phyloP scores from a whole-genome alignment of 345 rosid genomes.

The Melaleuca quinquenervia region DNA sequence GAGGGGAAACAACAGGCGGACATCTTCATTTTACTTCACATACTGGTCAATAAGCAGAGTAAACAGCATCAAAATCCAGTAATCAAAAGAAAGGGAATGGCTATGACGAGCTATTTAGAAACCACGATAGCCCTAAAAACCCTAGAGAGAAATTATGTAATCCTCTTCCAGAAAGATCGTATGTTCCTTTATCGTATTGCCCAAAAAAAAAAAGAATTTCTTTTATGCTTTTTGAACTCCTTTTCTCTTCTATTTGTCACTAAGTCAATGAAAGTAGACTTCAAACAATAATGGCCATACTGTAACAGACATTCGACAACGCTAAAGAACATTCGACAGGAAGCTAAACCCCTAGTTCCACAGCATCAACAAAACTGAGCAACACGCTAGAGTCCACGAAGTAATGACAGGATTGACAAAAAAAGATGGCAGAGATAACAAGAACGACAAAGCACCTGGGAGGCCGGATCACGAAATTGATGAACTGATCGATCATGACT shows the following conservation, averaged over 20 bases:
- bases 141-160: not conserved
- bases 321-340: not conserved
- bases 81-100: not conserved
- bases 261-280: not conserved
- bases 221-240: not conserved
- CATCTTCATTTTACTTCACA: not conserved
- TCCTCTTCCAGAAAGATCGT: not conserved
- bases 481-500: slow-evolving; percentile 88
- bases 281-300: not conserved
- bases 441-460: slow-evolving; percentile 50
- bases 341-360: not conserved
- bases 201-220: not conserved
- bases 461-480: slow-evolving; percentile 96
- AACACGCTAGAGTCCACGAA: not conserved
- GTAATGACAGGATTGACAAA: not conserved
- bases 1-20: not conserved
- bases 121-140: not conserved
- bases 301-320: not conserved
- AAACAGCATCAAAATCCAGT: not conserved
- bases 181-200: not conserved
- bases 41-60: not conserved
- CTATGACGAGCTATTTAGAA: not conserved
- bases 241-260: not conserved
- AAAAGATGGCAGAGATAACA: not conserved
- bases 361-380: not conserved